Base-by-base conservation (phyloP, 139 green algal species). In the Closterium sp. region DNA sequence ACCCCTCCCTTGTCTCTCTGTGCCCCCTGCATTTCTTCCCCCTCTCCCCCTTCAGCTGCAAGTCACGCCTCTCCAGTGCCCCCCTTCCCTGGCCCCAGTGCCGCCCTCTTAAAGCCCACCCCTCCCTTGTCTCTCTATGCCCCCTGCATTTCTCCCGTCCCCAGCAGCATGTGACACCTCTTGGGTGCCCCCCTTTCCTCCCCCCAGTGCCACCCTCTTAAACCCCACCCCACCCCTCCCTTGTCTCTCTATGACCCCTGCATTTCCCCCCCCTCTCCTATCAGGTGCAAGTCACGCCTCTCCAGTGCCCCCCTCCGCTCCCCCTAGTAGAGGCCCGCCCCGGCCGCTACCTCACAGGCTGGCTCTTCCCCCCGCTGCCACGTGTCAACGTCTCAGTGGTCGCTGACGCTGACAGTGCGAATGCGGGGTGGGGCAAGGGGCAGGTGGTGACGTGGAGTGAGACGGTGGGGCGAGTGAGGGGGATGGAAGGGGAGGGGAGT, bases 381-480 rank as follows among this genome's bases (percentile, higher is more conserved):
- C 55, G 66, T 32, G 90, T 93, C 28, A 93, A 91, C 12, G 88
- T 93, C 19, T 87, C 90, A 43, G 90, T 93, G 16, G n/a, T 88
- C 12, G 64, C 69, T 28, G 38, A 87, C 28, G 34, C 43, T 32
- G 86, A 66, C 32, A 93, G 90, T 43, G 87, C 88, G 9, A 91
- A 33, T 4, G 86, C 88, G 19, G 90, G 90, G 8, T 92, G 87
- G 36, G 2, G 31, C 28, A 89, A 33, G 33, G 90, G 90, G 33
- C n/a, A 91, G 88, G 66, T 76, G 30, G 90, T 91, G 31, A 31
- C 88, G 32, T 91, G 36, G 87, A 16, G 8, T 76, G 55, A 76
- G 55, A 76, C 55, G 23, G 55, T 76, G 55, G 55, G 55, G 90
- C 84, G 87, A 3, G 25, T 88, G 31, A n/a, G 90, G 31, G 33